These are phyloP conservation scores for Hyaloscypha variabilis DNA, from an alignment of 495 filamentous ascomycete species.

Conservation along the genomic window DNA sequence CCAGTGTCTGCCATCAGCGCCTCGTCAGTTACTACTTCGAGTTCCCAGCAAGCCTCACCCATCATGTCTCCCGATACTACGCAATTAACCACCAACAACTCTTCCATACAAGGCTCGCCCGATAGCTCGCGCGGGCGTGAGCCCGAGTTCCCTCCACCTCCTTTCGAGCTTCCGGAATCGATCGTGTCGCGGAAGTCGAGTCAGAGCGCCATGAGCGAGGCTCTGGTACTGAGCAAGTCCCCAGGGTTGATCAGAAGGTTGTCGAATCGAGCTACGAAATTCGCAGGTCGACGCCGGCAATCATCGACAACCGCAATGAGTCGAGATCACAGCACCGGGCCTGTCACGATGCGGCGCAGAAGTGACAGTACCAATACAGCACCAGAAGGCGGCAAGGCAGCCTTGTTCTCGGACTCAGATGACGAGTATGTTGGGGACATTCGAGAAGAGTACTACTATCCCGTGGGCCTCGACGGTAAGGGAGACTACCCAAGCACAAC, in stretches of 20 bases:
- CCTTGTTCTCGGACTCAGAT: constrained; percentile 66
- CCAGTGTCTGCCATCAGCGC: constrained; percentile 30
- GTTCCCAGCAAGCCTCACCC: constrained; percentile 29
- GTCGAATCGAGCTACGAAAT: constrained; percentile 30
- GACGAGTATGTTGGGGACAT: constrained; percentile 52
- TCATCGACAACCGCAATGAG: constrained; percentile 74
- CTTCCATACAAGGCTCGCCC: constrained; percentile 52
- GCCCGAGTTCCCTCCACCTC: constrained; percentile 39
- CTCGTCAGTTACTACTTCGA: constrained; percentile 31
- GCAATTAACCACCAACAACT: constrained; percentile 37
- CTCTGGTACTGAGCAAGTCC: constrained; percentile 50
- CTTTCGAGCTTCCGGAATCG: constrained; percentile 59
- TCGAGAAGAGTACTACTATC: constrained; percentile 30
- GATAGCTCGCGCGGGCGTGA: constrained; percentile 53
- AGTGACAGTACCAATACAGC: constrained; percentile 80
- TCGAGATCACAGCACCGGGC: constrained; percentile 84
- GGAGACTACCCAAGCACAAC: constrained; percentile 39
- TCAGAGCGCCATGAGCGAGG: constrained; percentile 55
- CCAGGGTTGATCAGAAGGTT: constrained; percentile 40
- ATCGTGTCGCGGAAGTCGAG: constrained; percentile 42
- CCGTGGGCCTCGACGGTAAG: constrained; percentile 34
- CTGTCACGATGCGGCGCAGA: constrained; percentile 80
- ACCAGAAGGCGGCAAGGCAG: constrained; percentile 53
- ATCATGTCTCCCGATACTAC: constrained; percentile 32
- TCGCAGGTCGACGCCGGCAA: constrained; percentile 53